Evolutionary conservation across 2,329 filamentous ascomycete species (phyloP), one percentile per base, ranked within the genome.

Genomic region (Dactylellina cionopaga): DNA sequence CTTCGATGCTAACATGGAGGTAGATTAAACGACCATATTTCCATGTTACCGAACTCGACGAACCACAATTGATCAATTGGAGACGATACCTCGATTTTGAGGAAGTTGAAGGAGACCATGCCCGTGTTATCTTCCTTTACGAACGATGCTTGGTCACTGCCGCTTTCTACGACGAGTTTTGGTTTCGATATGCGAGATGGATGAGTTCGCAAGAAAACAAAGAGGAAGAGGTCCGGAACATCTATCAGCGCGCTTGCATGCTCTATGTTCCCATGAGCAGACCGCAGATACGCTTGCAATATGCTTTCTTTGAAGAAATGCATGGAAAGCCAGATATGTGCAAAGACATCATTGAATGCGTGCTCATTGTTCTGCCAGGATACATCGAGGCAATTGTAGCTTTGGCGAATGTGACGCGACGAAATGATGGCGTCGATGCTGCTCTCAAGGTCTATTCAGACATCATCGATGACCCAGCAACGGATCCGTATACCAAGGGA

Each of bases 1-100:
- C 2, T 6, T 9, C 17, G 4, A 15, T 46, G 51, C 58, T 71
- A 13, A 71, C 51, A 44, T n/a, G 37, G 7, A 6, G 9, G 13
- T 55, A 68, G 80, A 91, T 98, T 78, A 98, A 97, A 83, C 88
- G 95, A 1, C 92, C 92, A 0, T 99, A 98, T 80, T 99, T 97
- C 82, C 94, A 97, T 79, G 92, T 97, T 27, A 96, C 92, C 0
- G 92, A 96, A 78, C 85, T 99, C 6, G 93, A 97, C 76, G 89
- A 95, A 72, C 82, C 87, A 6, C 92, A 99, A 79, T 82, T 99
- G 15, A 84, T 83, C 35, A 97, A 96, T 80, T 99, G 95, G 95
- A 88, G 91, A 77, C 96, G 96, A 78, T 99, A 98, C 77, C 86
- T 99, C 44, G 94, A 98, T 79, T 98, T 96, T 77, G 95, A 99